Conservation (phyloP, 805 yeast genomes). For the Maudiozyma saulgeensis region DNA sequence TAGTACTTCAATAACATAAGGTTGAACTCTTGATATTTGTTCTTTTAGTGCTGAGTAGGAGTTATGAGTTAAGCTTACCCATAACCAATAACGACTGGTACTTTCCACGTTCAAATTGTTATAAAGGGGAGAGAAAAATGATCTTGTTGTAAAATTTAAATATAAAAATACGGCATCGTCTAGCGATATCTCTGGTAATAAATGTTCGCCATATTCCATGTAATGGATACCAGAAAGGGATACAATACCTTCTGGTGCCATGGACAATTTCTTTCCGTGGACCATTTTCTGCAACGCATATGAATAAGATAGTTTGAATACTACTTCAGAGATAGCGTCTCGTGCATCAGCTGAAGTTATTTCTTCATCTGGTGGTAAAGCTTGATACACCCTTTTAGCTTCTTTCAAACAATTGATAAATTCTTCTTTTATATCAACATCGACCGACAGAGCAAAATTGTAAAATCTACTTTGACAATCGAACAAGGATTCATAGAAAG, state of each 20-base stretch:
- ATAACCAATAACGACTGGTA: slow-evolving; percentile 28
- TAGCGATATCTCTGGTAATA: slow-evolving; percentile 13
- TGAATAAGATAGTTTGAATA: slow-evolving; percentile 31
- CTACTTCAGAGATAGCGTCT: slow-evolving; percentile 29
- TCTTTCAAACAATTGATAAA: slow-evolving; percentile 32
- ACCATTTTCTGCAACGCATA: slow-evolving; percentile 25
- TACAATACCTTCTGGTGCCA: slow-evolving; percentile 29
- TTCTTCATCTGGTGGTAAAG: slow-evolving; percentile 21
- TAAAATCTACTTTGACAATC: slow-evolving; percentile 34
- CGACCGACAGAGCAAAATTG: slow-evolving; percentile 53
- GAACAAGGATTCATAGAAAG: slow-evolving; percentile 16
- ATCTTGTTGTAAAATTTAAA: slow-evolving; percentile 36
- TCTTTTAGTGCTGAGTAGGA: slow-evolving; percentile 12
- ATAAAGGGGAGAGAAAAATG: slow-evolving; percentile 18
- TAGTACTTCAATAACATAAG: slow-evolving; percentile 29
- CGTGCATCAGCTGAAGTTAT: slow-evolving; percentile 25
- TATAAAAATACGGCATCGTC: slow-evolving; percentile 33
- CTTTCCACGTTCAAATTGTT: slow-evolving; percentile 22
- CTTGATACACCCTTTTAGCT: slow-evolving; percentile 35
- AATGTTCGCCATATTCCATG: slow-evolving; percentile 12
- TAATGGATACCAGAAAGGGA: slow-evolving; percentile 20
- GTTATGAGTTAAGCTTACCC: slow-evolving; percentile 27
- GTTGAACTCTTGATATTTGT: slow-evolving; percentile 21
- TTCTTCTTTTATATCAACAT: slow-evolving; percentile 43
- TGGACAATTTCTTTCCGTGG: slow-evolving; percentile 23